Evolutionary conservation across 257 asterid genomes (phyloP).

Genomic region (Solanum habrochaites): DNA sequence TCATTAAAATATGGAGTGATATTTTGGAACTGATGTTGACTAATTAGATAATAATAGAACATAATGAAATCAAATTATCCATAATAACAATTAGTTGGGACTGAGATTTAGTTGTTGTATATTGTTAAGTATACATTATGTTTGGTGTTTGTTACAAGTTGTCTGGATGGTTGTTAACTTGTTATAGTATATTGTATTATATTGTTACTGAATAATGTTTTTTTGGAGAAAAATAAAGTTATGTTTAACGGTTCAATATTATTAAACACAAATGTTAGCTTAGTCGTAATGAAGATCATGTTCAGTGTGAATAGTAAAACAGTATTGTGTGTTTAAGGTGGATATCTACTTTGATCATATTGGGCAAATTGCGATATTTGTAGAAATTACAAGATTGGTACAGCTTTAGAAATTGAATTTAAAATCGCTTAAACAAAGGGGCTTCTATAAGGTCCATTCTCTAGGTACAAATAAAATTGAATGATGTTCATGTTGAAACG

Average conservation of each 20-base stretch:
- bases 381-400: not conserved
- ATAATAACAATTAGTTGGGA: not conserved
- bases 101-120: not conserved
- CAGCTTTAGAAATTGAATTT: not conserved
- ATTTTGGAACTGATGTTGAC: not conserved
- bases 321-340: too few relatives aligned
- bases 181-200: not conserved
- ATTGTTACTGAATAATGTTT: not conserved
- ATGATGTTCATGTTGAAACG: not conserved
- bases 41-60: not conserved
- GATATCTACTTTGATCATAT: too few relatives aligned
- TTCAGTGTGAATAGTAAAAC: too few relatives aligned
- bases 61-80: not conserved
- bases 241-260: not conserved
- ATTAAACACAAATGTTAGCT: too few relatives aligned
- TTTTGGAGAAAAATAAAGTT: not conserved
- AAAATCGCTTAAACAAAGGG: not conserved
- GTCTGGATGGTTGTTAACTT: not conserved
- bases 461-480: not conserved
- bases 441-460: not conserved
- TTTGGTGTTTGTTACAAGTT: not conserved
- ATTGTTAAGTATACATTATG: not conserved
- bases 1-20: not conserved
- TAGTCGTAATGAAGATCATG: not conserved
- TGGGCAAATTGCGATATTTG: too few relatives aligned